Conservation (phyloP, 192 early-diverging fungal species). For the Entomortierella parvispora region DNA sequence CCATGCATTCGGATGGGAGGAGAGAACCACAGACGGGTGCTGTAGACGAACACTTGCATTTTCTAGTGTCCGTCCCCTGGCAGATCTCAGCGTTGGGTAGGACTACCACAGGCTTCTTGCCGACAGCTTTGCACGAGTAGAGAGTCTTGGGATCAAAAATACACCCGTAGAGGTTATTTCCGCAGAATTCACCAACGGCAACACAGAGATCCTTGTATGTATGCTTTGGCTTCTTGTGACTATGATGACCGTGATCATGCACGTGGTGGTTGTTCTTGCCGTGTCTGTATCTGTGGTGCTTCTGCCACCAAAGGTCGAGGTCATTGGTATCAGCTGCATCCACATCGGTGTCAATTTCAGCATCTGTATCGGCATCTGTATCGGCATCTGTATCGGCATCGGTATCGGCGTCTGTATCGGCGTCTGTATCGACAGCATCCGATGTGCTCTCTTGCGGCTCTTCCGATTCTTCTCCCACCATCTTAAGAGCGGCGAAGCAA, state of each 20-base stretch:
- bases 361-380: background rate
- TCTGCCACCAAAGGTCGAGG: background rate
- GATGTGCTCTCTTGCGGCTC: background rate
- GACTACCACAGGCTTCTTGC: background rate
- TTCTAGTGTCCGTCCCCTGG: too few species aligned
- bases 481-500: background rate
- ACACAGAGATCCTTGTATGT: slow-evolving; percentile 9
- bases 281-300: background rate
- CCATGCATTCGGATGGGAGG: background rate
- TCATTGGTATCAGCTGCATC: background rate
- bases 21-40: background rate
- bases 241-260: background rate
- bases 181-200: slow-evolving; percentile 11
- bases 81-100: too few species aligned
- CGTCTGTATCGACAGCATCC: background rate
- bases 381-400: background rate
- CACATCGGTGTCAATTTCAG: background rate
- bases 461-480: background rate
- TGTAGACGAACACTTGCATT: background rate
- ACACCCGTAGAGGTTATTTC: slow-evolving; percentile 8
- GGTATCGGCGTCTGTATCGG: background rate
- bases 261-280: background rate
- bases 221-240: background rate
- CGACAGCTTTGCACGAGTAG: slow-evolving; percentile 3
- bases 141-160: background rate